phyloP scores from a whole-genome alignment of 306 rosid species.

The Vigna unguiculata region DNA sequence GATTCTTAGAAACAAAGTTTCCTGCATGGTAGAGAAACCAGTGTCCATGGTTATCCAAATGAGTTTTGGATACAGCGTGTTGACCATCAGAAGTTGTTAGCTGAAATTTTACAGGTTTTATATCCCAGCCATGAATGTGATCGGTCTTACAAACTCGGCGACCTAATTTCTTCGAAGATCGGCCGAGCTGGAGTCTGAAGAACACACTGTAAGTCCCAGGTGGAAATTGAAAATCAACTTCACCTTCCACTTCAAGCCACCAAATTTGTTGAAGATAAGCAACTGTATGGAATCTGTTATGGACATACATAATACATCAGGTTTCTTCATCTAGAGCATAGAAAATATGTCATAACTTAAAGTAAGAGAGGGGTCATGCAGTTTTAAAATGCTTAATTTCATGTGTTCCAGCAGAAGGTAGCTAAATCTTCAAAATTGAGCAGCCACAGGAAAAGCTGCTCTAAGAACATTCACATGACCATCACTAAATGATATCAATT shows the following conservation, averaged over 20 bases:
- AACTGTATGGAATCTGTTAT: constrained; percentile 70
- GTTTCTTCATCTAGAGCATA: neutral
- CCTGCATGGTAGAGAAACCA: constrained; percentile 83
- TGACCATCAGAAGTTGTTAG: constrained; percentile 79
- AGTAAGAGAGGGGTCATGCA: neutral
- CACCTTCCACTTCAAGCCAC: constrained; percentile 94
- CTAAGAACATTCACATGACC: neutral
- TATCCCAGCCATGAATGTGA: constrained; percentile 84
- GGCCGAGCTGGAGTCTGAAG: constrained; percentile 84
- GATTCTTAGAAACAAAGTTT: constrained; percentile 63
- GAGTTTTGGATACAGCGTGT: constrained; percentile 56
- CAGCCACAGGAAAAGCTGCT: neutral
- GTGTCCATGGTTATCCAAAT: constrained; percentile 71
- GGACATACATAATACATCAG: constrained; percentile 3
- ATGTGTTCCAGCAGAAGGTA: neutral
- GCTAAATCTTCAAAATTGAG: neutral
- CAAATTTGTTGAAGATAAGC: constrained; percentile 96
- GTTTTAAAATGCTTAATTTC: neutral
- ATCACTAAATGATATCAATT: neutral
- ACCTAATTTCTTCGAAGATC: constrained; percentile 70
- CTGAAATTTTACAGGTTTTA: constrained; percentile 77
- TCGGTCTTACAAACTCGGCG: constrained; percentile 71
- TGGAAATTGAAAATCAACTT: constrained; percentile 82
- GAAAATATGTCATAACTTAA: neutral
- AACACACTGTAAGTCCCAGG: constrained; percentile 65